Percentiles rank a stretch among this genome's conserved stretches.
Conservation (phyloP, 1,284 basidiomycete species). For the Trametes sp. region DNA sequence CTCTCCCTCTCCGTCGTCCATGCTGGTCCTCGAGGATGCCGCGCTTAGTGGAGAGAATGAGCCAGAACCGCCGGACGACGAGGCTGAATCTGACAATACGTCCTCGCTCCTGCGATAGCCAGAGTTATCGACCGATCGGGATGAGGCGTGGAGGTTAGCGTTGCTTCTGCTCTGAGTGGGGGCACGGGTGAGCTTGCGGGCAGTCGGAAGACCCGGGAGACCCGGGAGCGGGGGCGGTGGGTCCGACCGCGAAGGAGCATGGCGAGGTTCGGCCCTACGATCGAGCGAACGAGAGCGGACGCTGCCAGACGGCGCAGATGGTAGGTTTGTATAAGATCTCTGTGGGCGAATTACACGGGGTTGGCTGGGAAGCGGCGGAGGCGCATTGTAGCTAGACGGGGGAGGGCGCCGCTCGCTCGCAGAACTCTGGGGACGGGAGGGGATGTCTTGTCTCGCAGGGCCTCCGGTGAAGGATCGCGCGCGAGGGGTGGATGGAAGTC, state of each 20-base stretch:
- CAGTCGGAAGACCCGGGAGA: slow-evolving; percentile 38
- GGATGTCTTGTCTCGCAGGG: slow-evolving; percentile 24
- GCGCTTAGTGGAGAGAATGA: slow-evolving; percentile 32
- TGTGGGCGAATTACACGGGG: slow-evolving; percentile 36
- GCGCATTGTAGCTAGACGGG: slow-evolving; percentile 25
- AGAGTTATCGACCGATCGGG: slow-evolving; percentile 21
- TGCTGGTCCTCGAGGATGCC: slow-evolving; percentile 54
- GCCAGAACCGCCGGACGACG: slow-evolving; percentile 24
- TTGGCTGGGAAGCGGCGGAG: slow-evolving; percentile 28
- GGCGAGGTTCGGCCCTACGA: slow-evolving; percentile 22
- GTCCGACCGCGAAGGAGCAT: slow-evolving; percentile 11
- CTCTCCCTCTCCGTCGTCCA: slow-evolving; percentile 45
- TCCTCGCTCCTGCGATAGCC: slow-evolving; percentile 20
- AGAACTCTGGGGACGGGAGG: slow-evolving; percentile 34
- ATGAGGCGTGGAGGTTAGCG: background rate
- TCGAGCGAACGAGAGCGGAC: slow-evolving; percentile 34
- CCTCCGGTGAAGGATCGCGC: slow-evolving; percentile 28
- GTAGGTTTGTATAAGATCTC: slow-evolving; percentile 37
- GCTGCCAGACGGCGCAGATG: slow-evolving; percentile 21
- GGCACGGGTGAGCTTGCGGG: slow-evolving; percentile 10
- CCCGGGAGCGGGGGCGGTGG: slow-evolving; percentile 30
- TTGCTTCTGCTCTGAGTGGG: background rate
- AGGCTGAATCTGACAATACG: slow-evolving; percentile 21
- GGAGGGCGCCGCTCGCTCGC: slow-evolving; percentile 34
- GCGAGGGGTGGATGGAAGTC: slow-evolving; percentile 40